phyloP scores from a whole-genome alignment of 305 asterid genomes.

The Petunia hybrid region DNA sequence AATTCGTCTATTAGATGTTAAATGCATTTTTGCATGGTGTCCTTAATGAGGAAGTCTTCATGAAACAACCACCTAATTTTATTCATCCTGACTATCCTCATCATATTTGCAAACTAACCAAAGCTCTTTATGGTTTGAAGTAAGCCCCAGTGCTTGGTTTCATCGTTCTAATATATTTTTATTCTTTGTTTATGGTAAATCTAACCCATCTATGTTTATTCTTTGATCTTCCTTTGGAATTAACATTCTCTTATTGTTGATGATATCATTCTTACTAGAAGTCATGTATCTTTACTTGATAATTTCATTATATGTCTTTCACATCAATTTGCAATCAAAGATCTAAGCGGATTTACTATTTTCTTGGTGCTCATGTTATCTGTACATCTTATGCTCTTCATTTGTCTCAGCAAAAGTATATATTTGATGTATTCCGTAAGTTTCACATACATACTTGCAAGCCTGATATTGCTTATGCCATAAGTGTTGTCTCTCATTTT shows the following conservation, averaged over 20 bases:
- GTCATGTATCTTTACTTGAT: background rate
- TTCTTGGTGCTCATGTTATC: background rate
- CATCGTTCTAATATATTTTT: too few relatives aligned
- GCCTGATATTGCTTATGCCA: too few relatives aligned
- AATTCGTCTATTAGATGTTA: background rate
- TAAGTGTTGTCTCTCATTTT: too few relatives aligned
- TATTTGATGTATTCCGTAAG: background rate
- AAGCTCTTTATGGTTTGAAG: background rate
- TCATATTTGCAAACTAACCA: background rate
- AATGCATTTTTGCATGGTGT: too few relatives aligned
- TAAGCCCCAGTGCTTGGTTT: background rate
- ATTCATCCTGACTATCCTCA: background rate
- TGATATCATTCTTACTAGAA: background rate
- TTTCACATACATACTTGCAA: background rate
- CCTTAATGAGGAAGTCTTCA: background rate
- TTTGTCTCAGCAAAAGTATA: background rate
- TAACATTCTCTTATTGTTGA: background rate
- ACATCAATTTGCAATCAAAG: too few relatives aligned
- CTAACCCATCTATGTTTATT: background rate
- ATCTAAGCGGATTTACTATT: background rate
- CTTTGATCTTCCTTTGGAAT: background rate
- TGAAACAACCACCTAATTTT: background rate
- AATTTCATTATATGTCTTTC: background rate
- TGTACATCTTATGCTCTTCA: background rate
- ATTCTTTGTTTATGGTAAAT: background rate